Evolutionary conservation across 768 basidiomycete species (phyloP).

Genomic region (Amanita brunnescens): DNA sequence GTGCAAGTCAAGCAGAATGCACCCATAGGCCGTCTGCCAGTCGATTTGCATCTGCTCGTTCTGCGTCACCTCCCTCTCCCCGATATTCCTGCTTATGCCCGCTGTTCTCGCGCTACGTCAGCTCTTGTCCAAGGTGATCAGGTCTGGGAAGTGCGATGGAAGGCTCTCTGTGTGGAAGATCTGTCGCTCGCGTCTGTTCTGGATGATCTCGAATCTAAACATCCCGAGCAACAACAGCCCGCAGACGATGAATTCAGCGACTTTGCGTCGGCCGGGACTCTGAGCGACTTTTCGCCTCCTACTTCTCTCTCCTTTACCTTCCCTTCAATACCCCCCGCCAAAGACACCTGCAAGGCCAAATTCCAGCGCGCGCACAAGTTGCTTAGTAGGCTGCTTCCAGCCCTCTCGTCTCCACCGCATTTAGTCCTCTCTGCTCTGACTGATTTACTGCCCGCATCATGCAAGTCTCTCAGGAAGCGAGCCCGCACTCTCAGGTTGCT

Average conservation of each 20-base stretch:
- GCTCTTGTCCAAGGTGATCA: conserved; percentile 59
- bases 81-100: conserved; percentile 71
- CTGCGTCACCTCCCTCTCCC: conserved; percentile 68
- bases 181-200: conserved; percentile 38
- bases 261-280: conserved; percentile 48
- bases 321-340: conserved; percentile 16
- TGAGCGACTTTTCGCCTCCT: conserved; percentile 24
- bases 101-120: conserved; percentile 54
- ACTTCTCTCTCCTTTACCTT: conserved; percentile 7
- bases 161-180: conserved; percentile 33
- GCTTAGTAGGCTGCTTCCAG: conserved; percentile 48
- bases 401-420: conserved; percentile 58
- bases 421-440: conserved; percentile 53
- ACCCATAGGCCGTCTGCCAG: conserved; percentile 72
- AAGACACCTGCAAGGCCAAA: conserved; percentile 38
- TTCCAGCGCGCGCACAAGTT: conserved; percentile 61
- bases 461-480: conserved; percentile 38
- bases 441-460: conserved; percentile 26
- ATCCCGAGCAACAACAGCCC: conserved; percentile 30
- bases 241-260: conserved; percentile 87
- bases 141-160: conserved; percentile 74
- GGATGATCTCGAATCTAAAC: conserved; percentile 48
- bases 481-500: conserved; percentile 68
- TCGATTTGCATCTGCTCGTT: conserved; percentile 67
- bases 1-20: conserved; percentile 16